phyloP scores from a whole-genome alignment of 73 alveolate species.

The Paramecium tetraurelia region DNA sequence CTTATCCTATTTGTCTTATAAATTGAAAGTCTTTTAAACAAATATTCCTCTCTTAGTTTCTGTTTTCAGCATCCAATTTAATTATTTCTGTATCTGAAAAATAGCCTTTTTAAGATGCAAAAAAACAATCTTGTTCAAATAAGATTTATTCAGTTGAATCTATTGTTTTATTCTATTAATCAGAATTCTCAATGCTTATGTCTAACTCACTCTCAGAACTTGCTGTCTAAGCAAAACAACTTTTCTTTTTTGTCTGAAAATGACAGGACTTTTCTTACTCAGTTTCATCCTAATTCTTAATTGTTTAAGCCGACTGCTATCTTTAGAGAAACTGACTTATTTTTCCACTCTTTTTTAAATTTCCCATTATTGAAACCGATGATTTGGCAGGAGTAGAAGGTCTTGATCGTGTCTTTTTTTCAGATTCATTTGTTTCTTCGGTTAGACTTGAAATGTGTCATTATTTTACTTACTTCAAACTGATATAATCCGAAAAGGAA shows the following conservation, averaged over 20 bases:
- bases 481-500: conserved; percentile 4
- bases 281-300: background rate
- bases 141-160: background rate
- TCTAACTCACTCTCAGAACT: conserved; percentile 38
- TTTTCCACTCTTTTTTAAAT: conserved; percentile 31
- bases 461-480: background rate
- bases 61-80: conserved; percentile 41
- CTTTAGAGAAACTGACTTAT: background rate
- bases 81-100: conserved; percentile 36
- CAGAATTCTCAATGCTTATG: background rate
- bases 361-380: background rate
- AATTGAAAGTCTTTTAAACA: conserved; percentile 27
- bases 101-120: conserved; percentile 56
- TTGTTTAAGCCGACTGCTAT: background rate
- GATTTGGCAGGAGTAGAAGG: conserved; percentile 26
- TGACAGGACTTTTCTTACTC: background rate
- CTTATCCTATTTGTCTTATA: conserved; percentile 64
- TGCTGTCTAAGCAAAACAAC: conserved; percentile 28
- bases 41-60: conserved; percentile 6
- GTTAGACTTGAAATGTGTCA: background rate
- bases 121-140: conserved; percentile 37
- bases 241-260: background rate
- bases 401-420: background rate
- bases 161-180: background rate
- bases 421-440: background rate